A percentile compares a stretch with the other conserved stretches of the same genome.
Conservation (phyloP, 768 basidiomycete species). For the Harrya chromipes region DNA sequence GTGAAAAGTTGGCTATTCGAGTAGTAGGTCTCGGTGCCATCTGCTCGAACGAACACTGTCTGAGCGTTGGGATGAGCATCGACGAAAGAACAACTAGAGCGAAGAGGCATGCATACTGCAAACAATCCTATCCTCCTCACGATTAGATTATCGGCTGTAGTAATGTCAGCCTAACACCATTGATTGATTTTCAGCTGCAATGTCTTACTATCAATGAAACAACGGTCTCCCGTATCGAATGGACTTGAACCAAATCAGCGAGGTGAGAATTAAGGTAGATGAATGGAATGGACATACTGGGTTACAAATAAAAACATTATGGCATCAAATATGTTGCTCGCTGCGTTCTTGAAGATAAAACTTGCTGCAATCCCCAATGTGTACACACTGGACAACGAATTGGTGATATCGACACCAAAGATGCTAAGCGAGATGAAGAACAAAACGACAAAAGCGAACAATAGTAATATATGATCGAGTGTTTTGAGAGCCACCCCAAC, state of each 20-base stretch:
- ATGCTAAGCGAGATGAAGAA: constrained; percentile 74
- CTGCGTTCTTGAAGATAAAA: constrained; percentile 77
- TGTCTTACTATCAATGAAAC: constrained; percentile 59
- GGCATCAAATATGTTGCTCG: constrained; percentile 71
- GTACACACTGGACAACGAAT: constrained; percentile 69
- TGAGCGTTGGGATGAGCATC: constrained; percentile 18
- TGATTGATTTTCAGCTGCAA: not conserved
- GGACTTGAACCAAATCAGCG: constrained; percentile 42
- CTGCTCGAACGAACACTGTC: constrained; percentile 68
- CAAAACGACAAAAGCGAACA: constrained; percentile 60
- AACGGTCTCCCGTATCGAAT: constrained; percentile 81
- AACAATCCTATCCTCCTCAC: constrained; percentile 83
- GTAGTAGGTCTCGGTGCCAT: constrained; percentile 79
- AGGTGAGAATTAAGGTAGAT: not conserved
- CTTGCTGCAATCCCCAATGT: constrained; percentile 69
- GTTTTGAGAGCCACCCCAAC: constrained; percentile 64
- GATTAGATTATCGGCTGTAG: constrained; percentile 58
- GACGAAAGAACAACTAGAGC: not conserved
- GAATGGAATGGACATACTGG: constrained; percentile 53
- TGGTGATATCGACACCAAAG: constrained; percentile 64
- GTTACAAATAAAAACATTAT: constrained; percentile 83
- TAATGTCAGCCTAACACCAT: constrained; percentile 6
- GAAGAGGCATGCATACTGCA: constrained; percentile 46
- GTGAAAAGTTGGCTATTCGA: constrained; percentile 75
- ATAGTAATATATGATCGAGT: constrained; percentile 59